Base-by-base conservation (phyloP, 2,329 filamentous ascomycete genomes). In the Metarhizium sp. region DNA sequence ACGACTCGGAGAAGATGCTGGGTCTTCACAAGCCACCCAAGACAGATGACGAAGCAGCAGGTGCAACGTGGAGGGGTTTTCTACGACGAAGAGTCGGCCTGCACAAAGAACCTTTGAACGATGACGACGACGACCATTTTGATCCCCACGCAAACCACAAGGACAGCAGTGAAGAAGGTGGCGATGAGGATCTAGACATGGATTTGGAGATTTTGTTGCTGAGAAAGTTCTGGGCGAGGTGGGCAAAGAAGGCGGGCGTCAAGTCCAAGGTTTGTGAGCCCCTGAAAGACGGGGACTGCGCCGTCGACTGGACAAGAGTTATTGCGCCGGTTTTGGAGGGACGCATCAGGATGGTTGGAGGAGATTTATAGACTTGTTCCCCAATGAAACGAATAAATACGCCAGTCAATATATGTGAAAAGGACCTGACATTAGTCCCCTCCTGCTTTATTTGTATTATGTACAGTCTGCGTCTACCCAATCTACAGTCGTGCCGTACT, bases 281-380 rank as follows among this genome's bases (percentile, higher is more conserved):
- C 16, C 78, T 88, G 57, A 76, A 78, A 56, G 75, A 83, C 52
- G 78, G 74, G 0, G 83, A 84, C 58, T 75, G 75, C 48, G 79
- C 84, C 52, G 83, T 87, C 36, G 79, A 86, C 60, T 95, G 90
- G 90, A 92, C 89, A 8, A 82, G 81, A 58, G 86, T 88, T 2
- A 92, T 95, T 67, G 82, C 86, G 55, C 91, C 91, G 1, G 79
- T 80, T 55, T 58, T 92, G 8, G 90, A 95, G 67, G 90, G 89
- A 1, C 80, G 90, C 50, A 95, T 95, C 46, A 68, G 66, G 36
- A 78, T 78, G 67, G 65, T 78, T 2, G 63, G 58, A 32, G 59
- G 43, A 55, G 55, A 64, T 55, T 52, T 52, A 46, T 43, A 52
- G 55, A 10, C 6, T 18, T 18, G 49, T 16, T 54, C 51, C 34